Base-by-base conservation (phyloP, 1,139 yeast genomes). In the Suhomyces chickasaworum region DNA sequence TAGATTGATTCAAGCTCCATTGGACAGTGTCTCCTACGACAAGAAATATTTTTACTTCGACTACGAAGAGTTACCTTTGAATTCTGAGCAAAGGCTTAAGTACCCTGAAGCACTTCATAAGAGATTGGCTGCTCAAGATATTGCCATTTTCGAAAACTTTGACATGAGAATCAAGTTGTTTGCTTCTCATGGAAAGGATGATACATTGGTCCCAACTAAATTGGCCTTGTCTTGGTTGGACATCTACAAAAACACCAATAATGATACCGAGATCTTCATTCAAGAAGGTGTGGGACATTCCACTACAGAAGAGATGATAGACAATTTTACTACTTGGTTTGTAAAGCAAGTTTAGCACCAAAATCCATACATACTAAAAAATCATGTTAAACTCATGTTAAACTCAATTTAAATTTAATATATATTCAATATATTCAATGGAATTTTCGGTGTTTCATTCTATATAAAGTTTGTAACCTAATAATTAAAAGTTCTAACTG, bases 71-170 rank as follows among this genome's bases (percentile, higher is more conserved):
- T 59, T 75, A 42, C 58, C 57, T 1, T 61, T 74, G 42, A 53
- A 56, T 3, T 61, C 59, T 0, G 64, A 61, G 10, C 68, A 70
- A 42, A 58, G 57, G 37, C 42, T 49, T 12, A 48, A 56, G 35
- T 74, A 73, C 50, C 76, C 78, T 0, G 68, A 66, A 46, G 55
- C 64, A 2, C 64, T 75, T 45, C 79, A 75, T 54, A 58, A 65
- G n/a, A 54, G 54, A 37, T 37, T 73, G 29, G 52, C 65, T 13
- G 48, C 52, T 2, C 64, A 65, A 35, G 80, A 75, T 49, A 45
- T 47, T 8, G 54, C 49, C 3, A 67, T 74, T 23, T 67, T 68
- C 47, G 77, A 73, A 46, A 54, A 60, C 29, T 75, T 68, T 53
- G 71, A 75, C 3, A 64, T 64, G 57, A 53, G 58, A 39, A 60